Conservation (phyloP, 2,329 filamentous ascomycete genomes). For the Phyllosticta capitalensis region DNA sequence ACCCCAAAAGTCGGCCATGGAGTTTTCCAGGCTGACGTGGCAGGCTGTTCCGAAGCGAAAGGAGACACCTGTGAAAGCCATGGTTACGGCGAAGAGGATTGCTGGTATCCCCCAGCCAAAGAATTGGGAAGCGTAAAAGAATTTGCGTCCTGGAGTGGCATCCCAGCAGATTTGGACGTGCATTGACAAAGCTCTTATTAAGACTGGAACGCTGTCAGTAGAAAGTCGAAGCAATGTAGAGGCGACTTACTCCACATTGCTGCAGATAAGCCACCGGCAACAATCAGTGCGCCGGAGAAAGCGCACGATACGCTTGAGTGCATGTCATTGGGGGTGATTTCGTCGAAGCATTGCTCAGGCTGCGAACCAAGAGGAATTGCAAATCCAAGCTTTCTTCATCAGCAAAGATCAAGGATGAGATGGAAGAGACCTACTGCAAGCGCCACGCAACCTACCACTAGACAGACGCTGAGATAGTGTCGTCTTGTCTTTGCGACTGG, state of each 20-base stretch:
- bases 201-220: conserved; percentile 40
- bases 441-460: conserved; percentile 64
- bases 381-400: conserved; percentile 62
- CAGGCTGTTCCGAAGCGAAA: conserved; percentile 88
- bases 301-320: conserved; percentile 71
- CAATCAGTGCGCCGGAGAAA: conserved; percentile 74
- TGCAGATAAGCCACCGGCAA: conserved; percentile 75
- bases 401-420: conserved; percentile 4
- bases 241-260: conserved; percentile 62
- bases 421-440: conserved; percentile 60
- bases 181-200: conserved; percentile 79
- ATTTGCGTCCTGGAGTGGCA: conserved; percentile 73
- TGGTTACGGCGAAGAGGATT: conserved; percentile 62
- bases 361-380: conserved; percentile 73
- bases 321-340: conserved; percentile 93
- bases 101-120: conserved; percentile 78
- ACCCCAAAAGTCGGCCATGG: conserved; percentile 80
- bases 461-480: conserved; percentile 85
- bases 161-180: conserved; percentile 99
- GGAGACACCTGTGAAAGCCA: conserved; percentile 82
- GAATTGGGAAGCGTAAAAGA: conserved; percentile 76
- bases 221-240: neutral
- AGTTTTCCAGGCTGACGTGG: conserved; percentile 86
- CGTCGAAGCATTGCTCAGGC: conserved; percentile 75
- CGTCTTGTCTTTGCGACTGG: conserved; percentile 83